Evolutionary conservation across 768 basidiomycete species (phyloP).

Genomic region (Glaciozyma antarctica): DNA sequence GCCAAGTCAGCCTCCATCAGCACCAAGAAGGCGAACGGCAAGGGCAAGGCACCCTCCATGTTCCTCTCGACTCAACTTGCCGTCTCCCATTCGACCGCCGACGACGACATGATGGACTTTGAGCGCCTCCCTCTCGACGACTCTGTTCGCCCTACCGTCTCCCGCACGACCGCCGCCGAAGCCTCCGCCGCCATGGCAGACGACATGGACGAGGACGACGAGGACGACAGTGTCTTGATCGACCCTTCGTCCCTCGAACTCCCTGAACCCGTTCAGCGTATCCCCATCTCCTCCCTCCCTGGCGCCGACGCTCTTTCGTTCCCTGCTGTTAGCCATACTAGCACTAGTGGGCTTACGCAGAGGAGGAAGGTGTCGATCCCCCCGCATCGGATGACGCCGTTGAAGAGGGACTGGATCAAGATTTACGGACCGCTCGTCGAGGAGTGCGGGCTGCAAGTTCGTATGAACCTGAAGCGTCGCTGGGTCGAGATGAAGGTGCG

Average conservation of each 20-base stretch:
- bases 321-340: conserved; percentile 22
- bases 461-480: conserved; percentile 87
- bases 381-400: conserved; percentile 91
- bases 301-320: conserved; percentile 53
- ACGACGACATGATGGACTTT: conserved; percentile 12
- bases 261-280: conserved; percentile 43
- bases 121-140: conserved; percentile 27
- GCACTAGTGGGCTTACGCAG: conserved; percentile 47
- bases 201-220: conserved; percentile 33
- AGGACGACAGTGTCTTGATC: conserved; percentile 35
- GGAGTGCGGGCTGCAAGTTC: conserved; percentile 83
- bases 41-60: conserved; percentile 7
- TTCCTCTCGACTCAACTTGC: conserved; percentile 25
- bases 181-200: conserved; percentile 8
- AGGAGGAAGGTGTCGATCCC: conserved; percentile 83
- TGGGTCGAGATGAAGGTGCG: conserved; percentile 86
- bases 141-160: conserved; percentile 1
- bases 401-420: conserved; percentile 93
- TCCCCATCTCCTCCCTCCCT: conserved; percentile 30
- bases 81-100: background rate
- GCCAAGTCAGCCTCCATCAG: conserved; percentile 1
- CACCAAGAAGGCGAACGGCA: conserved; percentile 16
- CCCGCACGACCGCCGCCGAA: conserved; percentile 15
- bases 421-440: conserved; percentile 93
- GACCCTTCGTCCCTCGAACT: conserved; percentile 30